These are phyloP conservation scores for Dactylonectria estremocensis DNA, from an alignment of 2,329 filamentous ascomycete genomes.

Conservation along the genomic window DNA sequence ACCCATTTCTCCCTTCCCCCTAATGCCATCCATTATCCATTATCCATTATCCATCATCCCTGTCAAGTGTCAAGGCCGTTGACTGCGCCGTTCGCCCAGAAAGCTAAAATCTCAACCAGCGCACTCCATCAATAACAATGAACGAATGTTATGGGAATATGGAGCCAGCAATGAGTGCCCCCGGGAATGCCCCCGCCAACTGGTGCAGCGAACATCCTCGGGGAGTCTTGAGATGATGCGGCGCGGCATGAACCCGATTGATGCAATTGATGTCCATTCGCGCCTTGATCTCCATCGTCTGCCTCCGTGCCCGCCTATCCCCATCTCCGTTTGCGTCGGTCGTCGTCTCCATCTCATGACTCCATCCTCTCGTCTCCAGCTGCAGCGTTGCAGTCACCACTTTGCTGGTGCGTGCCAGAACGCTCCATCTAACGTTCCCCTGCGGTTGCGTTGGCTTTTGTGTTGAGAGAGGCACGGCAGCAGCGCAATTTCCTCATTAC, in stretches of 20 bases:
- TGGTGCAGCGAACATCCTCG: constrained; percentile 12
- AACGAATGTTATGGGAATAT: constrained; percentile 21
- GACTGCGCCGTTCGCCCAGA: neutral
- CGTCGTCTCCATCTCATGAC: neutral
- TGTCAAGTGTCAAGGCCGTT: constrained; percentile 6
- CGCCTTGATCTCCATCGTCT: neutral
- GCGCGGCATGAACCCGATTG: constrained; percentile 21
- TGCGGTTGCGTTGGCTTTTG: constrained; percentile 1
- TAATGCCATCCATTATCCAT: neutral
- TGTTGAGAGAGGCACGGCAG: constrained; percentile 4
- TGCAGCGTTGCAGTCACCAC: constrained; percentile 23
- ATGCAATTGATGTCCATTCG: constrained; percentile 22
- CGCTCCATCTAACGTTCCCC: constrained; percentile 1
- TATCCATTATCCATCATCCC: neutral
- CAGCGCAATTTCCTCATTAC: constrained; percentile 8
- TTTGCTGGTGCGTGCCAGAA: constrained; percentile 8
- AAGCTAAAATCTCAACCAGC: constrained; percentile 7
- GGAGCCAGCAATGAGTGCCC: constrained; percentile 9
- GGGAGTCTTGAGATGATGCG: constrained; percentile 5
- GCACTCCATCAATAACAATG: neutral
- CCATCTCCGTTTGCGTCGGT: neutral
- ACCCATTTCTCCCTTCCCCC: constrained; percentile 1
- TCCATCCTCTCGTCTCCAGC: neutral
- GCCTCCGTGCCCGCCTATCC: constrained; percentile 7
- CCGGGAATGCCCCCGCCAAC: constrained; percentile 19